Conservation (phyloP, 805 yeast species). For the Metschnikowia matae region DNA sequence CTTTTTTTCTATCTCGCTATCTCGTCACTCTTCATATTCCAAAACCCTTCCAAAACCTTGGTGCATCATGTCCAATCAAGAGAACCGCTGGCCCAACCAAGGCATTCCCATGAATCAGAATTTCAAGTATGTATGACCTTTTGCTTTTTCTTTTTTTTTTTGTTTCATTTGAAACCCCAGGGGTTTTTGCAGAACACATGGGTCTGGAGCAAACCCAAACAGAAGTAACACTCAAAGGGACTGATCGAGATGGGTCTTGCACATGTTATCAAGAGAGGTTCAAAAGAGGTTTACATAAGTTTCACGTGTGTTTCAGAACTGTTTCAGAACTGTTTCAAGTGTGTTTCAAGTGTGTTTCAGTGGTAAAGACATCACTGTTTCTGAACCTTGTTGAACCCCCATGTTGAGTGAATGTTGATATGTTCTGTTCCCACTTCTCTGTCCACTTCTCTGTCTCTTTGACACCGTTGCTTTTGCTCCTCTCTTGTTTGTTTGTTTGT, state of each 20-base stretch:
- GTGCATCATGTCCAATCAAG: slow-evolving; percentile 34
- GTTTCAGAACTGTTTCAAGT: too few relatives aligned
- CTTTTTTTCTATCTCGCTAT: slow-evolving; percentile 7
- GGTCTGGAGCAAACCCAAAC: background rate
- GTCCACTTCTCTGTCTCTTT: too few relatives aligned
- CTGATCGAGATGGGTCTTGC: too few relatives aligned
- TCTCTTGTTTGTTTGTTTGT: too few relatives aligned
- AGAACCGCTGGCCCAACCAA: slow-evolving; percentile 41
- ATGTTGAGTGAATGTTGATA: too few relatives aligned
- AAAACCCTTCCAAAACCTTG: slow-evolving; percentile 2
- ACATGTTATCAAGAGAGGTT: too few relatives aligned
- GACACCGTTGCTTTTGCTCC: too few relatives aligned
- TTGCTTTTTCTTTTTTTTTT: background rate
- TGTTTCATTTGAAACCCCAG: background rate
- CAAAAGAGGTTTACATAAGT: too few relatives aligned
- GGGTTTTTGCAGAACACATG: background rate
- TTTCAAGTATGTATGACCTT: slow-evolving; percentile 36
- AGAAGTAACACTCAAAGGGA: background rate
- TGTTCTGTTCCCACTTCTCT: too few relatives aligned
- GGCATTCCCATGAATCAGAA: slow-evolving; percentile 41
- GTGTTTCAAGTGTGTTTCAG: background rate
- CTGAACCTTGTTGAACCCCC: too few relatives aligned
- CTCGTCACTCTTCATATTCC: background rate
- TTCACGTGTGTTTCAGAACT: too few relatives aligned
- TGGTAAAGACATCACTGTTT: too few relatives aligned